A percentile compares a stretch with the other conserved stretches of the same genome.
Evolutionary conservation across 345 rosid genomes (phyloP).

Genomic region (Cardamine chenopodiifolia): DNA sequence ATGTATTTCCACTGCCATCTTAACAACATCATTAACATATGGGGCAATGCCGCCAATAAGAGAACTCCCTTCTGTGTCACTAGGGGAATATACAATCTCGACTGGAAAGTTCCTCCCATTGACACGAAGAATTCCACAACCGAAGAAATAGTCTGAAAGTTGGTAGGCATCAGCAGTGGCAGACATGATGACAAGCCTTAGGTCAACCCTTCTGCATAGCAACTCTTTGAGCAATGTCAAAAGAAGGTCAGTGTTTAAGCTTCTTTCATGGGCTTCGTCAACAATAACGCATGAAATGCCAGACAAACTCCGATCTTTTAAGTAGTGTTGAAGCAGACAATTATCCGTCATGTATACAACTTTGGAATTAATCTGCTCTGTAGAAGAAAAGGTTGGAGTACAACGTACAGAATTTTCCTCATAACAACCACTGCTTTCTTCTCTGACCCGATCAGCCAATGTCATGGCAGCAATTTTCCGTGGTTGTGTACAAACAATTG

Average conservation of each 20-base stretch:
- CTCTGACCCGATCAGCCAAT: conserved; percentile 71
- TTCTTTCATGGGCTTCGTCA: conserved; percentile 98
- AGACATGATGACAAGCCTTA: conserved; percentile 90
- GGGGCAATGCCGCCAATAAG: conserved; percentile 51
- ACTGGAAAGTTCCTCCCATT: conserved; percentile 81
- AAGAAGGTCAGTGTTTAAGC: conserved; percentile 89
- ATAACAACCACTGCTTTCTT: conserved; percentile 75
- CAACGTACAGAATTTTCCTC: conserved; percentile 54
- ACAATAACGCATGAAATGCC: conserved; percentile 78
- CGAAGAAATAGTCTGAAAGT: conserved; percentile 74
- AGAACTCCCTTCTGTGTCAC: conserved; percentile 46
- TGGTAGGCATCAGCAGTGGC: conserved; percentile 88
- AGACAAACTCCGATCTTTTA: conserved; percentile 66
- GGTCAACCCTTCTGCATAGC: conserved; percentile 55
- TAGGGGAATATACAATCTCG: conserved; percentile 65
- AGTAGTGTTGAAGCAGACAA: conserved; percentile 74
- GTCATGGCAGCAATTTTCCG: conserved; percentile 85
- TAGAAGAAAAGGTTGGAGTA: conserved; percentile 63
- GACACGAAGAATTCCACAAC: conserved; percentile 60
- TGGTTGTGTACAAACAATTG: conserved; percentile 88
- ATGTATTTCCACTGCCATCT: conserved; percentile 60
- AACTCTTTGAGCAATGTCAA: conserved; percentile 70
- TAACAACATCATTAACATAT: conserved; percentile 67
- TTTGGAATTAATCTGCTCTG: conserved; percentile 58
- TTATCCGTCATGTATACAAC: conserved; percentile 82